Conservation (phyloP, 805 yeast species). For the Komagataella mondaviorum region DNA sequence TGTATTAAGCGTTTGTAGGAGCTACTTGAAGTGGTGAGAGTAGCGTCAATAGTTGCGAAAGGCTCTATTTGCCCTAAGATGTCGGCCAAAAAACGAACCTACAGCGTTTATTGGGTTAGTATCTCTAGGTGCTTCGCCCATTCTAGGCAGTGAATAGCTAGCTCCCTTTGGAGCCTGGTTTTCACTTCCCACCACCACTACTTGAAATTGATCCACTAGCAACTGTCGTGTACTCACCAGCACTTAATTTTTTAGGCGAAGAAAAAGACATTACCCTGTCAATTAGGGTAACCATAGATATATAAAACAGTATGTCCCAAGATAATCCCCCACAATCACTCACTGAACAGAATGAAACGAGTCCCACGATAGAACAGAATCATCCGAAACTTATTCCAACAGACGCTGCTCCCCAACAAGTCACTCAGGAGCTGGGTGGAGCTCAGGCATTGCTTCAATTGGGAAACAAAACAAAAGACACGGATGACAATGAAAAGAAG, state of each 20-base stretch:
- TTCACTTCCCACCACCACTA: too few relatives aligned
- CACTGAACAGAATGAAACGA: background rate
- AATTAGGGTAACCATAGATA: background rate
- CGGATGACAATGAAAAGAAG: conserved; percentile 1
- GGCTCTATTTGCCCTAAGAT: too few relatives aligned
- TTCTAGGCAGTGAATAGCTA: too few relatives aligned
- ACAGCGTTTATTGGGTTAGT: too few relatives aligned
- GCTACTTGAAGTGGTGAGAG: background rate
- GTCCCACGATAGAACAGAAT: background rate
- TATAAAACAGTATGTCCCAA: background rate
- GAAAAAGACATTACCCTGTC: background rate
- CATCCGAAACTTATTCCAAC: background rate
- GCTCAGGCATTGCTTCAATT: conserved; percentile 15
- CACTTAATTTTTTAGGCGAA: background rate
- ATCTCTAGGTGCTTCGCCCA: too few relatives aligned
- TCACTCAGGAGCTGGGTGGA: conserved; percentile 11
- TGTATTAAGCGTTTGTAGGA: conserved; percentile 1
- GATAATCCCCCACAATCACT: conserved; percentile 2
- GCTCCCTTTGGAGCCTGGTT: too few relatives aligned
- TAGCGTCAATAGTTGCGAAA: background rate
- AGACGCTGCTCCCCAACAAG: background rate
- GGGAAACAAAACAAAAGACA: conserved; percentile 7
- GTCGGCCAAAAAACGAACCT: too few relatives aligned
- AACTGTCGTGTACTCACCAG: background rate
- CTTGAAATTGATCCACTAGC: background rate